Evolutionary conservation across 306 rosid genomes (phyloP).

Genomic region (Casuarina glauca): DNA sequence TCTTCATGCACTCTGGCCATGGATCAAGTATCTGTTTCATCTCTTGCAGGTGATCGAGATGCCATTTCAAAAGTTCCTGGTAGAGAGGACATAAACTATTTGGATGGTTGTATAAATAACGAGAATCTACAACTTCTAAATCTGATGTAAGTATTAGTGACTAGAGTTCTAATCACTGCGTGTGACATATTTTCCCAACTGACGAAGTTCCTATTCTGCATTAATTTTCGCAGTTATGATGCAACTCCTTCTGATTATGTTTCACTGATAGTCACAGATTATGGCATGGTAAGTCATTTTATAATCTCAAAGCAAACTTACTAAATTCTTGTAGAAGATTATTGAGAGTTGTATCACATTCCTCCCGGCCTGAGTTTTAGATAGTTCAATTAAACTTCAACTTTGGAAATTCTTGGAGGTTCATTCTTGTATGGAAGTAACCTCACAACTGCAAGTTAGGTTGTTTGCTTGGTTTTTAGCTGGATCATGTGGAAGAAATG

Average conservation of each 20-base stretch:
- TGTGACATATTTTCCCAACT: slow-evolving; percentile 21
- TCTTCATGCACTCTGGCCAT: slow-evolving; percentile 11
- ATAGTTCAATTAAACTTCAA: background rate
- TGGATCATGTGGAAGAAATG: background rate
- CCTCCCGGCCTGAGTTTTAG: background rate
- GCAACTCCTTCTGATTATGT: slow-evolving; percentile 53
- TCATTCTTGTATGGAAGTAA: background rate
- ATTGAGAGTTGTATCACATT: background rate
- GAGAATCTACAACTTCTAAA: slow-evolving; percentile 56
- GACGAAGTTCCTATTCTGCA: slow-evolving; percentile 25
- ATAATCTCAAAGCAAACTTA: background rate
- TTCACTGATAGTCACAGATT: slow-evolving; percentile 42
- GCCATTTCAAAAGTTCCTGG: slow-evolving; percentile 44
- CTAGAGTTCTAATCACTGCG: background rate
- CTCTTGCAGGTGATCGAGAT: slow-evolving; percentile 54
- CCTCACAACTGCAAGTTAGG: background rate
- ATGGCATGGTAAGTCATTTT: slow-evolving; percentile 43
- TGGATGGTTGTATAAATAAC: slow-evolving; percentile 48
- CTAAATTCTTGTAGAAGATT: background rate
- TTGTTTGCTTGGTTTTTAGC: background rate
- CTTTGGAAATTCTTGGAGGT: background rate
- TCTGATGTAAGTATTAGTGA: slow-evolving; percentile 43
- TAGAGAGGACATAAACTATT: slow-evolving; percentile 45
- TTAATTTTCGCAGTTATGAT: slow-evolving; percentile 52
- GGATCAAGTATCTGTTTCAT: slow-evolving; percentile 27